These are phyloP conservation scores for Hymenoscyphus linearis DNA, from an alignment of 2,329 filamentous ascomycete genomes.

Conservation along the genomic window DNA sequence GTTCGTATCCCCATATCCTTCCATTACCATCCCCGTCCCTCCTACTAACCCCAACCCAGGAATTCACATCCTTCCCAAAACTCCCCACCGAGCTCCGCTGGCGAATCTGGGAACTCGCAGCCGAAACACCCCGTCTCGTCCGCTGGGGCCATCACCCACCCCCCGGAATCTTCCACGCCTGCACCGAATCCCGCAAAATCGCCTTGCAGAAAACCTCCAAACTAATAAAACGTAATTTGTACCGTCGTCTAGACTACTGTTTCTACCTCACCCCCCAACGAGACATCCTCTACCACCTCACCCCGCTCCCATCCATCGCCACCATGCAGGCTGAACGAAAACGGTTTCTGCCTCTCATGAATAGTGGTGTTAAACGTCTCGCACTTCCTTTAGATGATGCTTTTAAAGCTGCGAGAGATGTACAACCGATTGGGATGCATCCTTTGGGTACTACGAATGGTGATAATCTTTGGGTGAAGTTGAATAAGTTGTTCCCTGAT, in stretches of 20 bases:
- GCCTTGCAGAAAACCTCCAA: background rate
- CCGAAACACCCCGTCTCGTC: background rate
- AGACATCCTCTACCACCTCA: background rate
- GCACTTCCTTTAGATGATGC: background rate
- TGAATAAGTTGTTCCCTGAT: background rate
- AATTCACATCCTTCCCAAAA: background rate
- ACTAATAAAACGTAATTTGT: background rate
- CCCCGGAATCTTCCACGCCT: background rate
- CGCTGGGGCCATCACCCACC: background rate
- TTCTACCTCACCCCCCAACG: background rate
- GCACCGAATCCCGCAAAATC: background rate
- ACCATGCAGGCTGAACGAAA: background rate
- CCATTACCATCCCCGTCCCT: background rate
- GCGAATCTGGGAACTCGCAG: background rate
- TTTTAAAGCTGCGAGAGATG: background rate
- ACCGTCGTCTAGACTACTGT: background rate
- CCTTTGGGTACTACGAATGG: background rate
- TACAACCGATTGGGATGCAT: background rate
- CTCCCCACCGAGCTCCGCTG: background rate
- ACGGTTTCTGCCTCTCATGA: background rate
- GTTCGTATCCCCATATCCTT: background rate
- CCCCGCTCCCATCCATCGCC: background rate
- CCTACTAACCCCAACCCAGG: background rate
- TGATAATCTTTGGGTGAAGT: background rate
- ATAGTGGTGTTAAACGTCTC: background rate